phyloP scores from a whole-genome alignment of 2,329 filamentous ascomycete genomes.

The Aspergillus novoparasiticus region DNA sequence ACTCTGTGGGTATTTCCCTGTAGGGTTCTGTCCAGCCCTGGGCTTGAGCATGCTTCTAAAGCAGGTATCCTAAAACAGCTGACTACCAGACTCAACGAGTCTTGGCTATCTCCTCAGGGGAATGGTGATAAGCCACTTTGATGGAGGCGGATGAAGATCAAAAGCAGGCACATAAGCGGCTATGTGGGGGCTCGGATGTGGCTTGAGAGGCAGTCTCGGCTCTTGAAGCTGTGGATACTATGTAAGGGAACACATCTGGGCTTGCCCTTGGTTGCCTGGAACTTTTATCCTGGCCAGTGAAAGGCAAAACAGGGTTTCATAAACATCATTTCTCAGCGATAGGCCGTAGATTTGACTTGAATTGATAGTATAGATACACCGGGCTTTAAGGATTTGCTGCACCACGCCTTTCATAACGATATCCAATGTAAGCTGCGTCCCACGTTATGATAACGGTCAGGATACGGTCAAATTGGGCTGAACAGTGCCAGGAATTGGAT shows the following conservation, averaged over 20 bases:
- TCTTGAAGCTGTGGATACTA: background rate
- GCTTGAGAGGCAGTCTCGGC: background rate
- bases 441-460: background rate
- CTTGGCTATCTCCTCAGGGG: background rate
- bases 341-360: background rate
- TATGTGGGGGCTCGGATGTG: background rate
- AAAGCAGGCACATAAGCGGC: background rate
- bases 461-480: background rate
- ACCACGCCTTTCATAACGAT: background rate
- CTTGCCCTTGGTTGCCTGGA: background rate
- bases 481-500: background rate
- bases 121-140: too few relatives aligned
- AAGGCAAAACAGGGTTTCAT: background rate
- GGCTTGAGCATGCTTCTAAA: background rate
- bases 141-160: background rate
- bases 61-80: background rate
- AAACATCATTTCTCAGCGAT: background rate
- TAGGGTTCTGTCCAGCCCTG: background rate
- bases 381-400: too few relatives aligned
- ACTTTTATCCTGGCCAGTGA: background rate
- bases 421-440: background rate
- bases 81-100: background rate
- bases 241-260: background rate
- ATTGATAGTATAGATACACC: background rate
- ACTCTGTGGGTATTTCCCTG: background rate